These are phyloP conservation scores for Plasmodium billcollinsi DNA, from an alignment of 169 alveolate genomes.

Conservation along the genomic window DNA sequence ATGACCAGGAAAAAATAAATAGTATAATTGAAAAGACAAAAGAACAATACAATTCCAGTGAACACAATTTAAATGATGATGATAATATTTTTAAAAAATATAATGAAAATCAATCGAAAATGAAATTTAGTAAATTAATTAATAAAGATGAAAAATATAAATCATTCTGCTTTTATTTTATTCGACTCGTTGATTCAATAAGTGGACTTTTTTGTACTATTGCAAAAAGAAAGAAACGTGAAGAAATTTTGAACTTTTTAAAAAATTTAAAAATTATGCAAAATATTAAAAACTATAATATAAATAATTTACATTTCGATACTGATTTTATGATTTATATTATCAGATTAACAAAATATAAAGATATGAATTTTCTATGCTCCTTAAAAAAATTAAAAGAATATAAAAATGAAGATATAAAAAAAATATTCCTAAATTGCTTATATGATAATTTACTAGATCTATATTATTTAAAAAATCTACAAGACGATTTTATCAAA, in stretches of 20 bases:
- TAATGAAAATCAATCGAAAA: neutral
- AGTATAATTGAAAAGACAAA: neutral
- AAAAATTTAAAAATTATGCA: constrained; percentile 23
- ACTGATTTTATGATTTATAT: constrained; percentile 61
- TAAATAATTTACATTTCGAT: constrained; percentile 7
- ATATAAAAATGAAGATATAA: constrained; percentile 15
- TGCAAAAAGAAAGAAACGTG: constrained; percentile 69
- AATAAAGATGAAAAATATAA: constrained; percentile 46
- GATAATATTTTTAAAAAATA: neutral
- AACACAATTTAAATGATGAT: neutral
- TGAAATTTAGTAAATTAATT: constrained; percentile 30
- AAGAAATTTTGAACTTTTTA: constrained; percentile 32
- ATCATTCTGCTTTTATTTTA: constrained; percentile 44
- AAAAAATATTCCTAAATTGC: constrained; percentile 35
- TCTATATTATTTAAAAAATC: constrained; percentile 12
- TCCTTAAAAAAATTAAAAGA: constrained; percentile 46
- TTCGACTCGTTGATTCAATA: constrained; percentile 59
- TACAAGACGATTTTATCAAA: constrained; percentile 23
- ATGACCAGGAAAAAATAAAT: constrained; percentile 15
- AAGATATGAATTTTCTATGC: constrained; percentile 43
- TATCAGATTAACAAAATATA: constrained; percentile 42
- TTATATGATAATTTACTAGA: constrained; percentile 43
- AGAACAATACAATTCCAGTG: neutral
- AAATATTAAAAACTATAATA: constrained; percentile 27
- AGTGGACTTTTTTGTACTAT: constrained; percentile 68